Conservation (phyloP, 306 rosid species). For the Gynostemma pentaphyllum region DNA sequence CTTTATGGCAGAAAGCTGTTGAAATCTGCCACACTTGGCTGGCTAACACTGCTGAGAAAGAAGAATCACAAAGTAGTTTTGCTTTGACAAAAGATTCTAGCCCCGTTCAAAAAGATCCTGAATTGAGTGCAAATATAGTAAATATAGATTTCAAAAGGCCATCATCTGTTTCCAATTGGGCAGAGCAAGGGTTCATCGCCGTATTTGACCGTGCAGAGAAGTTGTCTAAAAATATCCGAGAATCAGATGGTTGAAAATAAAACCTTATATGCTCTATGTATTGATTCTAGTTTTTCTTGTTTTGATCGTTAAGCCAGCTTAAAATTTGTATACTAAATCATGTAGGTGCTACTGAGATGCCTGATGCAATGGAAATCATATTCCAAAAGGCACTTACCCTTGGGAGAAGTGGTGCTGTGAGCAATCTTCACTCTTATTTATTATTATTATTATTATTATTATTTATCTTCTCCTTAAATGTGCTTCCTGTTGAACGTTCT, state of each 20-base stretch:
- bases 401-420: slow-evolving; percentile 67
- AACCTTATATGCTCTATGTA: background rate
- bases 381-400: slow-evolving; percentile 33
- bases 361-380: slow-evolving; percentile 77
- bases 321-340: background rate
- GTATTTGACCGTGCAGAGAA: slow-evolving; percentile 67
- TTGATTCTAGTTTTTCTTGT: background rate
- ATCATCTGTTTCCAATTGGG: slow-evolving; percentile 59
- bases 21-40: slow-evolving; percentile 51
- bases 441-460: background rate
- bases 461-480: background rate
- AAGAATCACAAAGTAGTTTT: slow-evolving; percentile 28
- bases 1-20: slow-evolving; percentile 68
- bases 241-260: slow-evolving; percentile 57
- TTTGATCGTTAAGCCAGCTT: background rate
- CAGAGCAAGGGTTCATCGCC: slow-evolving; percentile 42
- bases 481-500: background rate
- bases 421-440: slow-evolving; percentile 17
- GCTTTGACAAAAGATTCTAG: slow-evolving; percentile 24
- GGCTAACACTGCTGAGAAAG: slow-evolving; percentile 22
- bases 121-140: slow-evolving; percentile 20
- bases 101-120: slow-evolving; percentile 12
- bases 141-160: slow-evolving; percentile 41
- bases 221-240: slow-evolving; percentile 37
- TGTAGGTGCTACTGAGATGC: slow-evolving; percentile 52